A percentile compares a stretch with the other conserved stretches of the same genome.
Conservation (phyloP, 345 rosid species). For the Excoecaria agallocha region DNA sequence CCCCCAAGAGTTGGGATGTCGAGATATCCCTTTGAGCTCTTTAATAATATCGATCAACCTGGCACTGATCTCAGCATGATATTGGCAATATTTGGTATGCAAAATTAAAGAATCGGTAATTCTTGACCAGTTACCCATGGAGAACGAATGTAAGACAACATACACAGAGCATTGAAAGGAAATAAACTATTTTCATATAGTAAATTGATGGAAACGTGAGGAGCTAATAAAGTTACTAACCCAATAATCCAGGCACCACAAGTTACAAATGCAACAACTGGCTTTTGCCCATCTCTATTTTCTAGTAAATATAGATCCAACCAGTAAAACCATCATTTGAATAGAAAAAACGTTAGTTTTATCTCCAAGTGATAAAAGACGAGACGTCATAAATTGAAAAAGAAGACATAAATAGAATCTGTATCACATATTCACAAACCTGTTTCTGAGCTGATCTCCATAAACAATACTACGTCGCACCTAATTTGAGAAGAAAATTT, state of each 20-base stretch:
- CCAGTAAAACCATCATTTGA: constrained; percentile 20
- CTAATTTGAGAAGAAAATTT: constrained; percentile 30
- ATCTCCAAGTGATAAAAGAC: neutral
- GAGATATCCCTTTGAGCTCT: neutral
- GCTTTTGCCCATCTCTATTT: constrained; percentile 27
- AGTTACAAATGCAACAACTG: constrained; percentile 36
- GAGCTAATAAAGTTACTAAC: constrained; percentile 16
- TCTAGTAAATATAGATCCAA: constrained; percentile 32
- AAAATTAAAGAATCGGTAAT: neutral
- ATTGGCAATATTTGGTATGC: too few species aligned
- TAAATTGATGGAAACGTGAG: constrained; percentile 7
- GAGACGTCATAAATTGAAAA: neutral
- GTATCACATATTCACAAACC: constrained; percentile 14
- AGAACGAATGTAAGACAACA: neutral
- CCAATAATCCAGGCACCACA: constrained; percentile 43
- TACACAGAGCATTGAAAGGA: neutral
- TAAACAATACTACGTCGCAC: constrained; percentile 30
- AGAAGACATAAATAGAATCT: neutral
- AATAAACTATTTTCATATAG: neutral
- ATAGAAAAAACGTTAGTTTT: too few species aligned
- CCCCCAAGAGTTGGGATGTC: neutral
- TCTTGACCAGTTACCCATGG: neutral
- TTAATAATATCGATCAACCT: neutral
- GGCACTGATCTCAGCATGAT: too few species aligned
- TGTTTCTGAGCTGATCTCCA: constrained; percentile 36